phyloP scores from a whole-genome alignment of 768 basidiomycete species.

The Tubosaeta sp. region DNA sequence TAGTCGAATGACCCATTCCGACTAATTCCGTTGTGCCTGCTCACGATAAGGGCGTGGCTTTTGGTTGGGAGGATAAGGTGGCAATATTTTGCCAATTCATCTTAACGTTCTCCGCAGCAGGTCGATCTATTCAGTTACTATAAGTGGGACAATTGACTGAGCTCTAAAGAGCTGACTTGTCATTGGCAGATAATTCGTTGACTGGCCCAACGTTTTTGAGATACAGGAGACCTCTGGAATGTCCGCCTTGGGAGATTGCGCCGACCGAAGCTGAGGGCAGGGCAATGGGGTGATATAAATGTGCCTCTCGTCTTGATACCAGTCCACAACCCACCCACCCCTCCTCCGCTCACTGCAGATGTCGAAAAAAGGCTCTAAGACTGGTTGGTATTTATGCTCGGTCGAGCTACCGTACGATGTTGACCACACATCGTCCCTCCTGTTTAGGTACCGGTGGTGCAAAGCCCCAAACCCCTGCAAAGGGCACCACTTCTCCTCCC shows the following conservation, averaged over 20 bases:
- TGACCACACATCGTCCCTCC: constrained; percentile 8
- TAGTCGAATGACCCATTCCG: neutral
- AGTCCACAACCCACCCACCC: neutral
- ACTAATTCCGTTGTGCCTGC: neutral
- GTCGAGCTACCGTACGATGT: constrained; percentile 4
- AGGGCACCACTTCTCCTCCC: constrained; percentile 15
- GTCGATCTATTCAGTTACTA: constrained; percentile 6
- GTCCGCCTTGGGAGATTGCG: constrained; percentile 3
- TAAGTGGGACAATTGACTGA: constrained; percentile 1
- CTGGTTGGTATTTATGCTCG: constrained; percentile 18
- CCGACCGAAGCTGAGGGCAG: constrained; percentile 29
- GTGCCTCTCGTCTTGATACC: neutral
- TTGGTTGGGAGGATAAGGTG: constrained; percentile 21
- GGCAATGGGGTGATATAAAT: constrained; percentile 22
- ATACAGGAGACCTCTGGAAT: constrained; percentile 5
- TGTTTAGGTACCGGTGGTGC: neutral
- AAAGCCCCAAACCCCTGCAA: constrained; percentile 20
- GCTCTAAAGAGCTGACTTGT: constrained; percentile 3
- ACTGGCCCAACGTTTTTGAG: constrained; percentile 3
- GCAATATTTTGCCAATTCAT: constrained; percentile 1
- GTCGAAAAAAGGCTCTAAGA: constrained; percentile 24
- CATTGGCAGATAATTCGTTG: constrained; percentile 6
- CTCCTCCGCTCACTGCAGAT: constrained; percentile 10
- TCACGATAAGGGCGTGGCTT: constrained; percentile 21
- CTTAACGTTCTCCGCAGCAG: constrained; percentile 11